Conservation (phyloP, 1,139 yeast genomes). For the Debaryomyces fabryi region DNA sequence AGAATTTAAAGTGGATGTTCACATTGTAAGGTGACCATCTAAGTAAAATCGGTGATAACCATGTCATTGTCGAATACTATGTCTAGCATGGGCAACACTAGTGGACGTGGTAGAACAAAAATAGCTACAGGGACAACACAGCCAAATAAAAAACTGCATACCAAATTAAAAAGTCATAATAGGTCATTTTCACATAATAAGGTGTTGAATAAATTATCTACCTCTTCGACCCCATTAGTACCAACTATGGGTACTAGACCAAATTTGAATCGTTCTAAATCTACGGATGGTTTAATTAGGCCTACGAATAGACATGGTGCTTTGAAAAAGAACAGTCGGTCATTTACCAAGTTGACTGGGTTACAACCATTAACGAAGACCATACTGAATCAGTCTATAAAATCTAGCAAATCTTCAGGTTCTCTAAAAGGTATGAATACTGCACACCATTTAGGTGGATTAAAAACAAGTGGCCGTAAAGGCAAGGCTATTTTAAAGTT, state of each 20-base stretch:
- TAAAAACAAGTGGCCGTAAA: constrained; percentile 42
- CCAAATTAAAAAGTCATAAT: constrained; percentile 23
- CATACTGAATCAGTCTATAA: constrained; percentile 32
- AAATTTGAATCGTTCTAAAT: constrained; percentile 41
- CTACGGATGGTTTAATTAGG: constrained; percentile 44
- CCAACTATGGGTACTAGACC: constrained; percentile 28
- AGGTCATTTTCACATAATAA: constrained; percentile 42
- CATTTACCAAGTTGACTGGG: constrained; percentile 31
- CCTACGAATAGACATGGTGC: constrained; percentile 24
- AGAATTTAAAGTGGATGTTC: not conserved
- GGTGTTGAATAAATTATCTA: constrained; percentile 22
- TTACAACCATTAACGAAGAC: constrained; percentile 47
- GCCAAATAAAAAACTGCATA: constrained; percentile 1
- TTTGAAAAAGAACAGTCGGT: constrained; percentile 39
- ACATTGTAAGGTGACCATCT: not conserved
- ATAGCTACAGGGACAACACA: not conserved
- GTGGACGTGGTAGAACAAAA: constrained; percentile 4
- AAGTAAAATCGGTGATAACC: not conserved
- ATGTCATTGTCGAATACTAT: constrained; percentile 9
- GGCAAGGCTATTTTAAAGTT: constrained; percentile 45
- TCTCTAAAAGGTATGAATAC: constrained; percentile 37
- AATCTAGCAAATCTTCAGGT: constrained; percentile 36
- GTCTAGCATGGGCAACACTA: not conserved
- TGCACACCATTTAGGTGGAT: constrained; percentile 26
- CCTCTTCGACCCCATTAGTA: constrained; percentile 19